Base-by-base conservation (phyloP, 225 moss, liverwort and hornwort genomes). In the Polytrichum commune region DNA sequence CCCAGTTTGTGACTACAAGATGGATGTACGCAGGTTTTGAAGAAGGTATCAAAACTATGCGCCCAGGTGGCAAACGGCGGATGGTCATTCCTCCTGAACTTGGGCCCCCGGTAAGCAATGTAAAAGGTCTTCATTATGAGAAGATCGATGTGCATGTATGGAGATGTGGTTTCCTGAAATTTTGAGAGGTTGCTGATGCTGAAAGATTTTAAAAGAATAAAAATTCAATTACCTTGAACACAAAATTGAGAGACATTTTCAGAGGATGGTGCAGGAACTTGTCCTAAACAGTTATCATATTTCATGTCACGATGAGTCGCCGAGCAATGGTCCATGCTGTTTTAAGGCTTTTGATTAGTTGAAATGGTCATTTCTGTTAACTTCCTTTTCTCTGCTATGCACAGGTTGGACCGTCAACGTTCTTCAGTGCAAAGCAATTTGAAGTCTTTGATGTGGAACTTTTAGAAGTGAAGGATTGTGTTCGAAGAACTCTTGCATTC, bases 371-470 rank as follows among this genome's bases (percentile, higher is more conserved):
- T 70, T 70, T 57, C n/a, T 73, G 60, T 26, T 69, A 38, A 29
- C 6, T 73, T 29, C 60, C 57, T 74, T 75, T 67, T 72, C 18
- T 72, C 63, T 55, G 18, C 18, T 67, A 67, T 18, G 18, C 71
- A 80, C 83, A 93, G 93, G 89, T 94, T 65, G 96, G 96, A 53
- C 96, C 96, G 35, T 97, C 96, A 28, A 97, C 96, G 27, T 97
- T 97, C 76, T 97, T 97, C 80, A 97, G 96, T 81, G 96, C 96
- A 46, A 97, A 94, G 89, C 96, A 97, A 75, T 97, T 97, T 78
- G 96, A 93, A 80, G 96, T 97, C 38, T 97, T 97, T 72, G 96
- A 97, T 72, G 94, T 97, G 70, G 96, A 97, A 78, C 82, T 97
- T 62, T 69, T 97, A 73, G 92, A 91, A 80, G 83, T 94, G 60